Evolutionary conservation across 768 basidiomycete genomes (phyloP).

Genomic region (Auricularia sp.): DNA sequence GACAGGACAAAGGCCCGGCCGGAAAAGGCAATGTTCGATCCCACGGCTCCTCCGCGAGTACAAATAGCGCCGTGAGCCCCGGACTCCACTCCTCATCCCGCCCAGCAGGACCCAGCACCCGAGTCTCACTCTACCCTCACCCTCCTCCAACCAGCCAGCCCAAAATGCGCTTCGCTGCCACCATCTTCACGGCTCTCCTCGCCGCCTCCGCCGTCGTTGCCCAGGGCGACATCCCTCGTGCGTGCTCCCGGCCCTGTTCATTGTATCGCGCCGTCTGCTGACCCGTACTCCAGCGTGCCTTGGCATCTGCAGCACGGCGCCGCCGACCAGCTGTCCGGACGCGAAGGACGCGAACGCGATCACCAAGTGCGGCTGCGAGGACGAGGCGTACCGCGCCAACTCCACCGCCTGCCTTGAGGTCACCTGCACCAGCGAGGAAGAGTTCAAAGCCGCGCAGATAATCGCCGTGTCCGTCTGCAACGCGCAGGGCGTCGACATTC

Average conservation of each 20-base stretch:
- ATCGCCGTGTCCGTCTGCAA: conserved; percentile 35
- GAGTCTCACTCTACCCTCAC: conserved; percentile 15
- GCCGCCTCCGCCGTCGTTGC: conserved; percentile 29
- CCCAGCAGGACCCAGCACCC: conserved; percentile 4
- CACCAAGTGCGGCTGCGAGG: conserved; percentile 48
- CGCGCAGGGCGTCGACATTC: conserved; percentile 20
- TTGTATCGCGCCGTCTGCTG: background rate
- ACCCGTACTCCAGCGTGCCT: conserved; percentile 39
- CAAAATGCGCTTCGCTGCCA: conserved; percentile 46
- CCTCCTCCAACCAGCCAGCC: conserved; percentile 9
- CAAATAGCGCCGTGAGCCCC: conserved; percentile 5
- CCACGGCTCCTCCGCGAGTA: conserved; percentile 25
- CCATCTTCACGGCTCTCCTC: conserved; percentile 26
- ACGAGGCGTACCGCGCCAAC: conserved; percentile 31
- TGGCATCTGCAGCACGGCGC: conserved; percentile 7
- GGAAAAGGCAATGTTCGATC: conserved; percentile 11
- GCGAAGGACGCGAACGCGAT: conserved; percentile 40
- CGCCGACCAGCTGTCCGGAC: conserved; percentile 22
- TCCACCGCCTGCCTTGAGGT: conserved; percentile 39
- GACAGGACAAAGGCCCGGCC: conserved; percentile 1
- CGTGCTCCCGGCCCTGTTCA: background rate
- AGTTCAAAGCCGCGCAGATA: conserved; percentile 28
- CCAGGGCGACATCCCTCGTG: conserved; percentile 17
- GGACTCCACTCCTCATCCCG: conserved; percentile 7
- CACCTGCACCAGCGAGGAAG: conserved; percentile 39